Evolutionary conservation across 306 rosid species (phyloP).

Genomic region (Hippophae rhamnoides): DNA sequence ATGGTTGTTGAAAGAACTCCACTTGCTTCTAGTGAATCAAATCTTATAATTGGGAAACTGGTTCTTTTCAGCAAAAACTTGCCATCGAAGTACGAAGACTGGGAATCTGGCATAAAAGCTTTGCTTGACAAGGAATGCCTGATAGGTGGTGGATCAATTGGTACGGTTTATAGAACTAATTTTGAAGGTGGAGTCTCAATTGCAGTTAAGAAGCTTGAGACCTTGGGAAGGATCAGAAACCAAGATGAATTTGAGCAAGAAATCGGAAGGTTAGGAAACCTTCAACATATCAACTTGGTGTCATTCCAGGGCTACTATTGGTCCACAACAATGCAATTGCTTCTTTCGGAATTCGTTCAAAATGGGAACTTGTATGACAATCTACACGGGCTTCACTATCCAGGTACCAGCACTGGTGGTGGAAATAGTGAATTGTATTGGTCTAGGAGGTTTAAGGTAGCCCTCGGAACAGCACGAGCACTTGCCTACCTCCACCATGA

Average conservation of each 20-base stretch:
- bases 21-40: constrained; percentile 66
- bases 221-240: constrained; percentile 79
- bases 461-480: constrained; percentile 84
- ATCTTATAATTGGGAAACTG: constrained; percentile 75
- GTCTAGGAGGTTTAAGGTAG: constrained; percentile 75
- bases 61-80: constrained; percentile 94
- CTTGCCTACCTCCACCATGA: constrained; percentile 94
- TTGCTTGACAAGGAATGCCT: constrained; percentile 85
- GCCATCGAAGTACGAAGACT: constrained; percentile 95
- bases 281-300: constrained; percentile 68
- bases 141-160: constrained; percentile 87
- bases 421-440: constrained; percentile 61
- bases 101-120: constrained; percentile 97
- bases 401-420: constrained; percentile 71
- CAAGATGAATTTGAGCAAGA: constrained; percentile 95
- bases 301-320: constrained; percentile 89
- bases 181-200: constrained; percentile 84
- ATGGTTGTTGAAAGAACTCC: constrained; percentile 83
- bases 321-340: constrained; percentile 89
- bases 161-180: constrained; percentile 73
- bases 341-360: constrained; percentile 75
- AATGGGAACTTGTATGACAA: constrained; percentile 84
- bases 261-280: constrained; percentile 71
- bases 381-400: constrained; percentile 61
- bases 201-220: constrained; percentile 93